These are phyloP conservation scores for Colletotrichum euphorbiae DNA, from an alignment of 2,329 filamentous ascomycete genomes.

Conservation along the genomic window DNA sequence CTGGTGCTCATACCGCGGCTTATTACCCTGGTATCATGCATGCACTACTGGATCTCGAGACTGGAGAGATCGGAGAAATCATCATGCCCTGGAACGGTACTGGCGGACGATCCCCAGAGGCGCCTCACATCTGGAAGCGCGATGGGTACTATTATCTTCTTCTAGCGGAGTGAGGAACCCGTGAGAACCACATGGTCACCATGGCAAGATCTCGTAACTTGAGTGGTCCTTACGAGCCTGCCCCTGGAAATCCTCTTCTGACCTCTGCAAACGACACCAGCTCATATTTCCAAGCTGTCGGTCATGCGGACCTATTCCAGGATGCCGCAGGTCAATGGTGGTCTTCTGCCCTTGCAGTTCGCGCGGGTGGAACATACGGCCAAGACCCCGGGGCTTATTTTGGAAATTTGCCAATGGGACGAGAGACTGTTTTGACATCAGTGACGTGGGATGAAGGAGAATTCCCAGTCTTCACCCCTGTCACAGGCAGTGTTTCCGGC, in stretches of 20 bases:
- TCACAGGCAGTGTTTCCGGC: conserved; percentile 48
- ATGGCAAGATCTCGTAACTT: conserved; percentile 58
- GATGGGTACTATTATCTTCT: conserved; percentile 66
- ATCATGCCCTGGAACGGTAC: conserved; percentile 61
- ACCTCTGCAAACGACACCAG: conserved; percentile 57
- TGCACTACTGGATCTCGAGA: conserved; percentile 54
- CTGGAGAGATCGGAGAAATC: conserved; percentile 53
- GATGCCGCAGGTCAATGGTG: conserved; percentile 57
- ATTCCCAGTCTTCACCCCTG: conserved; percentile 48
- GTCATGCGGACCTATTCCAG: conserved; percentile 68
- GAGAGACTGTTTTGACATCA: conserved; percentile 55
- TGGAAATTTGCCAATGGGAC: conserved; percentile 53
- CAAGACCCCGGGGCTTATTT: conserved; percentile 50
- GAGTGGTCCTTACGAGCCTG: conserved; percentile 57
- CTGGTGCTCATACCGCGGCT: conserved; percentile 47
- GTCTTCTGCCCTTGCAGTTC: conserved; percentile 54
- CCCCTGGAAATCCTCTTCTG: conserved; percentile 58
- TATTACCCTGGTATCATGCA: conserved; percentile 51
- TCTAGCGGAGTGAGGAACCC: conserved; percentile 65
- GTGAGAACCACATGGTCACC: conserved; percentile 59
- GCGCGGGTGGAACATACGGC: conserved; percentile 46
- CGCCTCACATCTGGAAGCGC: conserved; percentile 65
- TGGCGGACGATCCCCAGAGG: conserved; percentile 58
- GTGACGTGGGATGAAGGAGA: conserved; percentile 51
- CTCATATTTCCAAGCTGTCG: conserved; percentile 63